Base-by-base conservation (phyloP, 163 green algal species). In the Coccomyxa subellipsoidea region DNA sequence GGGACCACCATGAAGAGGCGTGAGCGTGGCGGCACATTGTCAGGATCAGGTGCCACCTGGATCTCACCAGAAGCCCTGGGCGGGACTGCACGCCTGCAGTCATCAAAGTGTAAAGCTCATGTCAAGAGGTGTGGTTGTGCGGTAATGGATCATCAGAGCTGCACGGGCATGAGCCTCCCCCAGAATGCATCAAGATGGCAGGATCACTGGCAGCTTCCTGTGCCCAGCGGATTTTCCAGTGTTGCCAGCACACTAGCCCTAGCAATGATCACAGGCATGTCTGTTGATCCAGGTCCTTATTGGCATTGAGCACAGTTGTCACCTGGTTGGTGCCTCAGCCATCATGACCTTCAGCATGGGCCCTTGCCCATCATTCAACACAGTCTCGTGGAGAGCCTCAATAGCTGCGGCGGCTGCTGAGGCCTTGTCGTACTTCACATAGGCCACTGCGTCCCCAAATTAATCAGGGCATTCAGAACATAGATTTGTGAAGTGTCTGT, bases 1-100 rank as follows among this genome's bases (percentile, higher is more conserved):
- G 94, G 94, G 15, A 97, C 94, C 9, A 98, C 94, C n/a, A 98
- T 89, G 85, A 98, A 98, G 0, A 98, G 85, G 12, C 94, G 89
- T 18, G 92, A 97, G 25, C 93, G 85, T 2, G 93, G 89, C 4
- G 94, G 94, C 9, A 93, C 85, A 82, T 98, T 97, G 87, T 98
- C 94, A 0, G 94, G 94, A 81, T 98, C 94, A 5, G 15, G 37
- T 21, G 71, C 34, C 23, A 39, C 21, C n/a, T 78, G 31, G 25
- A 34, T 15, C 36, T 47, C 37, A 27, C 18, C 25, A 15, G 18
- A 12, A 25, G 31, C 15, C 31, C 25, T 37, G 38, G 37, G 23
- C 37, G 23, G n/a, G 12, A 18, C 66, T 12, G 66, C 31, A 23
- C 66, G 66, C 66, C 66, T 73, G 66, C 66, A 73, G n/a, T 36